Conservation (phyloP, 1,284 basidiomycete genomes). For the Trichosporon sp. region DNA sequence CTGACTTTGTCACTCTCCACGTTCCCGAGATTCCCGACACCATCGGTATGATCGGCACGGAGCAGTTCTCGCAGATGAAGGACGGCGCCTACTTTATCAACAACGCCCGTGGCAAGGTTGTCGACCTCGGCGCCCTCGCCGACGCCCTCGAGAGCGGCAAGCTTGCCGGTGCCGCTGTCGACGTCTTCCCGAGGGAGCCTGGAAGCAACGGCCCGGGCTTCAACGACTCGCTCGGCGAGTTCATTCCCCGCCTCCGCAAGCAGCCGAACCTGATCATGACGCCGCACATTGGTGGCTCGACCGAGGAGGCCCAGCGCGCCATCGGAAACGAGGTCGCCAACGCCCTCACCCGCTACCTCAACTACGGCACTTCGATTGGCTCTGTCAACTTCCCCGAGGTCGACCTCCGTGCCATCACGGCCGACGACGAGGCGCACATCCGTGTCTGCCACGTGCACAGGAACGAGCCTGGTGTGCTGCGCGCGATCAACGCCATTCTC, state of each 20-base stretch:
- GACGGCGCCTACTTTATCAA: conserved; percentile 93
- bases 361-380: conserved; percentile 82
- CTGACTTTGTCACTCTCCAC: conserved; percentile 95
- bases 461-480: conserved; percentile 96
- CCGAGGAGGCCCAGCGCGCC: conserved; percentile 96
- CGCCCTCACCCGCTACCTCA: conserved; percentile 82
- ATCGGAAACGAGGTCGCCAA: conserved; percentile 93
- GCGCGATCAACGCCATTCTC: conserved; percentile 84
- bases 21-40: conserved; percentile 96
- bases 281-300: conserved; percentile 97
- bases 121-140: conserved; percentile 88
- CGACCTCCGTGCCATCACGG: conserved; percentile 82
- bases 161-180: conserved; percentile 87
- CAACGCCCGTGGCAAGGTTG: conserved; percentile 91
- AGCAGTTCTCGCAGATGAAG: conserved; percentile 86
- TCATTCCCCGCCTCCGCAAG: conserved; percentile 66
- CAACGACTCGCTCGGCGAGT: conserved; percentile 75
- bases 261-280: conserved; percentile 89
- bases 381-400: conserved; percentile 99
- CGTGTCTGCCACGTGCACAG: conserved; percentile 94
- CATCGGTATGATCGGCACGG: conserved; percentile 79
- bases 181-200: conserved; percentile 92
- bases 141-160: conserved; percentile 74
- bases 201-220: conserved; percentile 80
- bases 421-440: conserved; percentile 70